phyloP scores from a whole-genome alignment of 306 rosid species.

The Cyamopsis tetragonoloba region DNA sequence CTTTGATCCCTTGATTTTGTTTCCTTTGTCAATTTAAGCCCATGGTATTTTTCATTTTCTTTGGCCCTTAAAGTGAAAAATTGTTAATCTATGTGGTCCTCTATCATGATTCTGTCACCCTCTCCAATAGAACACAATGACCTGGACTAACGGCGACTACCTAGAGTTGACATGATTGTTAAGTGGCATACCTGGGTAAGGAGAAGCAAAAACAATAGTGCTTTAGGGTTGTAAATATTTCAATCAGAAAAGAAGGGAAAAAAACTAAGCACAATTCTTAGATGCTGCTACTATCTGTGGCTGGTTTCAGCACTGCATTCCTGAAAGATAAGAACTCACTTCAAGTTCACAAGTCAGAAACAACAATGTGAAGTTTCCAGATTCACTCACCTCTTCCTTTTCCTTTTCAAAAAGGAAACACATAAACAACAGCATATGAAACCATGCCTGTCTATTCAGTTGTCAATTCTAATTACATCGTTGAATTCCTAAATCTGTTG shows the following conservation, averaged over 20 bases:
- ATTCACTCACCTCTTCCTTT: not conserved
- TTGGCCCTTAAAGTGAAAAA: too few relatives aligned
- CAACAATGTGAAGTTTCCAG: not conserved
- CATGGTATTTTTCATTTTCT: too few relatives aligned
- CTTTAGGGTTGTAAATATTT: not conserved
- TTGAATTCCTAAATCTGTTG: constrained; percentile 2
- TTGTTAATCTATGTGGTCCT: too few relatives aligned
- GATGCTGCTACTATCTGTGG: not conserved
- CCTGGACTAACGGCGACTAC: not conserved
- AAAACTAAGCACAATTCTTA: too few relatives aligned
- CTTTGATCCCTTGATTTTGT: too few relatives aligned
- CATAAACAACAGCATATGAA: not conserved
- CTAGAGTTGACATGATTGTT: not conserved
- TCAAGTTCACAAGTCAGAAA: not conserved
- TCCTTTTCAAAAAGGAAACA: not conserved
- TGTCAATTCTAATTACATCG: not conserved
- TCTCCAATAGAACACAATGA: too few relatives aligned
- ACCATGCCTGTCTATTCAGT: not conserved
- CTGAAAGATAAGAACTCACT: not conserved
- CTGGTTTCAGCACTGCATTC: not conserved
- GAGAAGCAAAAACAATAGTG: not conserved
- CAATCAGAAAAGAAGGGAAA: too few relatives aligned
- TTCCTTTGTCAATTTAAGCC: too few relatives aligned
- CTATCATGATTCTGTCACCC: too few relatives aligned
- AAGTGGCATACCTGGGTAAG: not conserved